Conservation (phyloP, 257 asterid species). For the Misopates orontium region DNA sequence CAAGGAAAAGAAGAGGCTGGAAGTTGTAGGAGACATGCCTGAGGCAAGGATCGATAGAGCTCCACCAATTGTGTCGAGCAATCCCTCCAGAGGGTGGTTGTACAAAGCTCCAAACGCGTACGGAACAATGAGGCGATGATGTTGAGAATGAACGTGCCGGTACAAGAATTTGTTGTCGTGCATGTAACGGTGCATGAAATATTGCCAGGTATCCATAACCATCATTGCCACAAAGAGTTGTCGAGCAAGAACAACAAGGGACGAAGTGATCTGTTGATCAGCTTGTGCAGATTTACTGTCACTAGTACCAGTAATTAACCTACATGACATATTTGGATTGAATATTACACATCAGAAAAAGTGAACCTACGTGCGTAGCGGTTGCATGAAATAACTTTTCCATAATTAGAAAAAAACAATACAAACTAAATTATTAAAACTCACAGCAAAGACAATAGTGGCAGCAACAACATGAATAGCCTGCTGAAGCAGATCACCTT, state of each 20-base stretch:
- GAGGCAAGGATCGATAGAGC: slow-evolving; percentile 78
- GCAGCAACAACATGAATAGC: slow-evolving; percentile 85
- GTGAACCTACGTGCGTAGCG: too few species aligned
- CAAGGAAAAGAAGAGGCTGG: slow-evolving; percentile 90
- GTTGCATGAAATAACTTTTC: too few species aligned
- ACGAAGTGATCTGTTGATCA: slow-evolving; percentile 41
- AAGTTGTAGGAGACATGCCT: slow-evolving; percentile 86
- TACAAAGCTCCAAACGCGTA: slow-evolving; percentile 90
- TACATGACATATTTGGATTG: slow-evolving; percentile 28
- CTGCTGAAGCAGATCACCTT: slow-evolving; percentile 92
- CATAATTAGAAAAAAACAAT: too few species aligned
- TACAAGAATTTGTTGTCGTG: slow-evolving; percentile 90
- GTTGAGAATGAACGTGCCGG: slow-evolving; percentile 83
- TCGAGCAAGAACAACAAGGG: slow-evolving; percentile 52
- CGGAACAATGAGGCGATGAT: slow-evolving; percentile 83
- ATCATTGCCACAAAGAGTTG: slow-evolving; percentile 71
- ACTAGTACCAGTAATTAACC: slow-evolving; percentile 77
- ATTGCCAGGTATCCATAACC: slow-evolving; percentile 89
- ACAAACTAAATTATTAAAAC: too few species aligned
- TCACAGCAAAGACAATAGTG: slow-evolving; percentile 72
- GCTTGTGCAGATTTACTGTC: slow-evolving; percentile 42
- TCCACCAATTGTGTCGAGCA: slow-evolving; percentile 88
- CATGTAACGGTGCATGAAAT: slow-evolving; percentile 92
- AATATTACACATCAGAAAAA: slow-evolving; percentile 15
- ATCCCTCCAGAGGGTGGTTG: slow-evolving; percentile 93